These are phyloP conservation scores for Xerocomellus intermedius DNA, from an alignment of 768 basidiomycete species.

Conservation along the genomic window DNA sequence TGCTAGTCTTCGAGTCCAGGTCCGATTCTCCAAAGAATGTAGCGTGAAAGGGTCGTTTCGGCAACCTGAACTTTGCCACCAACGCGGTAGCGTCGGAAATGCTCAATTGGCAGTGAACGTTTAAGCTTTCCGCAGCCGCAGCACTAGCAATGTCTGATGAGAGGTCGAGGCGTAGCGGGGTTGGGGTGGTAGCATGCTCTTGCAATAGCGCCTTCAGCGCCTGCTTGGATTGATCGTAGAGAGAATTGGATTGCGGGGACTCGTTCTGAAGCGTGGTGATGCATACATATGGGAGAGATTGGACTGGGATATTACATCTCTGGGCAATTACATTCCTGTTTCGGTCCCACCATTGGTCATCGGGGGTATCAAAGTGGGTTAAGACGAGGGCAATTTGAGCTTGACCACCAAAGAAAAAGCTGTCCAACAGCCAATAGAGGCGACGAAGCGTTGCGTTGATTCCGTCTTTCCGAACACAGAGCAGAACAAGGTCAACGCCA, in stretches of 20 bases:
- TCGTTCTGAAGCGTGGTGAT: slow-evolving; percentile 18
- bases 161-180: slow-evolving; percentile 17
- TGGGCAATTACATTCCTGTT: slow-evolving; percentile 27
- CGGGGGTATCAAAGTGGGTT: slow-evolving; percentile 37
- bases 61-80: slow-evolving; percentile 10
- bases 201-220: slow-evolving; percentile 10
- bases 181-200: slow-evolving; percentile 4
- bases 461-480: slow-evolving; percentile 38
- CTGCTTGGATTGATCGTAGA: slow-evolving; percentile 14
- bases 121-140: slow-evolving; percentile 10
- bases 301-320: slow-evolving; percentile 10
- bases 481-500: slow-evolving; percentile 42
- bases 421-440: slow-evolving; percentile 39
- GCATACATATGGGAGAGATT: slow-evolving; percentile 13
- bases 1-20: too few relatives aligned
- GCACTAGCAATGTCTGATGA: slow-evolving; percentile 2
- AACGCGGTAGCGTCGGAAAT: slow-evolving; percentile 9
- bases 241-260: neutral
- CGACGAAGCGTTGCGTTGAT: slow-evolving; percentile 34
- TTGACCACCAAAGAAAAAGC: slow-evolving; percentile 36
- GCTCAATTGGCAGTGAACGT: slow-evolving; percentile 11
- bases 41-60: slow-evolving; percentile 24
- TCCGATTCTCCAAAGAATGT: slow-evolving; percentile 43
- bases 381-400: slow-evolving; percentile 40
- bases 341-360: slow-evolving; percentile 39